Evolutionary conservation across 2,329 filamentous ascomycete genomes (phyloP), one percentile per base, ranked within the genome.

Genomic region (Chaetomium sp.): DNA sequence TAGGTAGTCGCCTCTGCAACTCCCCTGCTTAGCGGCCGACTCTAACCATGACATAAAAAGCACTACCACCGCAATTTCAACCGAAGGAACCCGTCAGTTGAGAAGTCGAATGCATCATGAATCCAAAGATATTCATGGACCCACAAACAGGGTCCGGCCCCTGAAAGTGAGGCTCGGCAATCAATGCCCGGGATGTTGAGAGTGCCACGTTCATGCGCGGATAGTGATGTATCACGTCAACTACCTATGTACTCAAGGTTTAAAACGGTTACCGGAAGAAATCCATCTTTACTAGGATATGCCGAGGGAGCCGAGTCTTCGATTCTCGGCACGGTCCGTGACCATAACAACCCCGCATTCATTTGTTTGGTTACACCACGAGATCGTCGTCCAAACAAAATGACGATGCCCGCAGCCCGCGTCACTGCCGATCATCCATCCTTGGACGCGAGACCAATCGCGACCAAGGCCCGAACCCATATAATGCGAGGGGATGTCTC

Each of bases 341-440:
- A 16, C 16, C 16, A 42, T 1, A 19, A 33, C n/a, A 47, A n/a
- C 45, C 45, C 19, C 29, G 19, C 19, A 9, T 51, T 47, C 19
- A 27, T 58, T 53, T 53, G 47, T 58, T 29, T 57, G 45, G 54
- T 63, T 29, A 21, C 49, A 63, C 33, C 13, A 5, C 25, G n/a
- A 23, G 45, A 58, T 54, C 33, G 33, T 25, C 61, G 21, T 21
- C 54, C 55, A 58, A 54, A 51, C 21, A 45, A 57, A 42, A 58
- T 58, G 53, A 45, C 19, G 54, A 63, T 57, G 49, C 5, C 61
- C 47, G 61, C 58, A 47, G 49, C 5, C 61, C 47, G 61, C 58
- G 54, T 38, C 45, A 58, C 61, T 33, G 61, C 25, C 45, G 55
- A 63, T 63, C 55, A 38, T 49, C 31, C 13, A 27, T 29, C 10